Conservation (phyloP, 441 rosid species). For the Metrosideros polymorpha region DNA sequence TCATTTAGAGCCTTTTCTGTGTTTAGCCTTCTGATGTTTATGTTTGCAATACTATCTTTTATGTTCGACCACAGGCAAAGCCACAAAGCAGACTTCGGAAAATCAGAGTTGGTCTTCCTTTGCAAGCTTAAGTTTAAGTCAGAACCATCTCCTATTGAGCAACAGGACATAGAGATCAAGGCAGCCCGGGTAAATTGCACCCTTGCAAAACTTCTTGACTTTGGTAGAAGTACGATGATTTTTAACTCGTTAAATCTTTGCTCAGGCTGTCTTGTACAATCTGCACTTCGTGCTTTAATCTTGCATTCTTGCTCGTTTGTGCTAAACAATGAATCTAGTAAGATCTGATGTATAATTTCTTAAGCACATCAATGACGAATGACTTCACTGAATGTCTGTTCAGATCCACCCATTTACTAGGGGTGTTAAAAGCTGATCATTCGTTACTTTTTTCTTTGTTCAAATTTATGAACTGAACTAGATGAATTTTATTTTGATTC, state of each 20-base stretch:
- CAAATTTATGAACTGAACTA: not conserved
- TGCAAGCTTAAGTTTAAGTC: not conserved
- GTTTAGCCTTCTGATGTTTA: not conserved
- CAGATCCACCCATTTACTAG: not conserved
- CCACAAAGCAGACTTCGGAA: not conserved
- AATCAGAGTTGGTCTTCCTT: not conserved
- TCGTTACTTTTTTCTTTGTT: not conserved
- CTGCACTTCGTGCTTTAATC: too few species aligned
- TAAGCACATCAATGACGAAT: not conserved
- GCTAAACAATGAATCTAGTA: not conserved
- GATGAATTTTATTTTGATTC: not conserved
- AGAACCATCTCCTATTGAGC: not conserved
- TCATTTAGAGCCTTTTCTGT: too few species aligned
- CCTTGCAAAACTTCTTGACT: not conserved
- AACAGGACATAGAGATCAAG: not conserved
- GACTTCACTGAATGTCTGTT: not conserved
- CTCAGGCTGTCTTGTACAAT: not conserved
- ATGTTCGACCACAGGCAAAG: not conserved
- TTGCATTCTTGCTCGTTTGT: not conserved
- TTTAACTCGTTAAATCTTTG: rapidly evolving
- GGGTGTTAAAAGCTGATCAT: not conserved
- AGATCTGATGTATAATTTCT: too few species aligned
- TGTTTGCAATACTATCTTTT: not conserved
- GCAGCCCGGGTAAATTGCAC: not conserved
- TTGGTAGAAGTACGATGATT: not conserved